phyloP scores from a whole-genome alignment of 805 yeast species.

The Monosporozyma unispora region DNA sequence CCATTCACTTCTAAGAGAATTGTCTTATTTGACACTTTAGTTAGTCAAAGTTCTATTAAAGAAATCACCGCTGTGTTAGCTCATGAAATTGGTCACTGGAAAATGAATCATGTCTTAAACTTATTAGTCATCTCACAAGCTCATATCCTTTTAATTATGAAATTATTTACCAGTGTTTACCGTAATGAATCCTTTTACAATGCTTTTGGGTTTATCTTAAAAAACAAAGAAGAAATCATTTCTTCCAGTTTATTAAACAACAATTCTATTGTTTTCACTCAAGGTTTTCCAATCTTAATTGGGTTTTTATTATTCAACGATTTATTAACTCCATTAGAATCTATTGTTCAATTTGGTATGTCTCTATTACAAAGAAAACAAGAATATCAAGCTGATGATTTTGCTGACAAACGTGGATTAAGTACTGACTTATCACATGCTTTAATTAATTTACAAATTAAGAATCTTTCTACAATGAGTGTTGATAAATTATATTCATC shows the following conservation, averaged over 20 bases:
- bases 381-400: conserved; percentile 90
- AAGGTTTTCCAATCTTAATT: conserved; percentile 60
- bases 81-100: conserved; percentile 99
- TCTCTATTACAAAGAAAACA: conserved; percentile 72
- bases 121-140: conserved; percentile 57
- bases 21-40: conserved; percentile 85
- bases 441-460: conserved; percentile 64
- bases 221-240: not conserved
- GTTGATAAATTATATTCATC: conserved; percentile 87
- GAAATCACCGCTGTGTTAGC: conserved; percentile 93
- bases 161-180: conserved; percentile 70
- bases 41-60: conserved; percentile 61
- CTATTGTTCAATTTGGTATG: conserved; percentile 54
- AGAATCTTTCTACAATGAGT: conserved; percentile 77
- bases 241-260: not conserved
- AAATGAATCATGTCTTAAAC: conserved; percentile 75
- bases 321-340: conserved; percentile 68
- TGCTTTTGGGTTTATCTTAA: conserved; percentile 61
- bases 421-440: conserved; percentile 59
- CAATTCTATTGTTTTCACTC: conserved; percentile 12
- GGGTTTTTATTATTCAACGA: conserved; percentile 79
- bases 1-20: conserved; percentile 92
- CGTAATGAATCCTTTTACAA: conserved; percentile 68
- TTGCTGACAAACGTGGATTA: conserved; percentile 69
- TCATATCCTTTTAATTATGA: conserved; percentile 56